Evolutionary conservation across 2,329 filamentous ascomycete genomes (phyloP).

Genomic region (Fusarium subglutinans): DNA sequence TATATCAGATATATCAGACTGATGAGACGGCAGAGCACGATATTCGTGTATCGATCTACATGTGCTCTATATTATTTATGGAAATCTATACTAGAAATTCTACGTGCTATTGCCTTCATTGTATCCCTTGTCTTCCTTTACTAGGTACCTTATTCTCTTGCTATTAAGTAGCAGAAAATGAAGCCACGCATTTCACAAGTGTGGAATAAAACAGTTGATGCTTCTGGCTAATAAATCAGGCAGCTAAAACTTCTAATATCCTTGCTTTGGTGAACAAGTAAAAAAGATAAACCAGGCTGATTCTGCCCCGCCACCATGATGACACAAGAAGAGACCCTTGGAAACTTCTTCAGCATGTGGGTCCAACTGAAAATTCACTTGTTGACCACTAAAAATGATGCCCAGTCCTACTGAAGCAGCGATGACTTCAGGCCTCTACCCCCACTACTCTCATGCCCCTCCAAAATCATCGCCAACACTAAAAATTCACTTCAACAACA

Average conservation of each 20-base stretch:
- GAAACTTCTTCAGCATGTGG: constrained; percentile 40
- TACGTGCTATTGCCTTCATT: no score
- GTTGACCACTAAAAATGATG: constrained; percentile 28
- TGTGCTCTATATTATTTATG: background rate
- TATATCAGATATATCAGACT: background rate
- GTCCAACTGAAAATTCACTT: constrained; percentile 39
- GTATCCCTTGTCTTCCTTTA: background rate
- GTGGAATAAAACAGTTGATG: background rate
- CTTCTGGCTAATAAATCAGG: background rate
- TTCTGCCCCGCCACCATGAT: constrained; percentile 39
- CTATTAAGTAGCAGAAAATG: background rate
- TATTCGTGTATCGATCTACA: background rate
- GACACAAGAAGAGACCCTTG: constrained; percentile 29
- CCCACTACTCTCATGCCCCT: constrained; percentile 44
- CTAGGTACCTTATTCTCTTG: no score
- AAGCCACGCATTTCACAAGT: background rate
- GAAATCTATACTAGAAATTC: background rate
- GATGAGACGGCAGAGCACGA: background rate
- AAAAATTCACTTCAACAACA: constrained; percentile 30
- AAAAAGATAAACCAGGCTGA: background rate
- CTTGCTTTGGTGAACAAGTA: background rate
- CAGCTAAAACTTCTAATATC: background rate
- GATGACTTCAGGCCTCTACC: constrained; percentile 43
- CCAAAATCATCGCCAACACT: constrained; percentile 36
- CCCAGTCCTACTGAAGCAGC: constrained; percentile 37